These are phyloP conservation scores for Pythium chondricola DNA, from an alignment of 352 stramenopile species.

Conservation along the genomic window DNA sequence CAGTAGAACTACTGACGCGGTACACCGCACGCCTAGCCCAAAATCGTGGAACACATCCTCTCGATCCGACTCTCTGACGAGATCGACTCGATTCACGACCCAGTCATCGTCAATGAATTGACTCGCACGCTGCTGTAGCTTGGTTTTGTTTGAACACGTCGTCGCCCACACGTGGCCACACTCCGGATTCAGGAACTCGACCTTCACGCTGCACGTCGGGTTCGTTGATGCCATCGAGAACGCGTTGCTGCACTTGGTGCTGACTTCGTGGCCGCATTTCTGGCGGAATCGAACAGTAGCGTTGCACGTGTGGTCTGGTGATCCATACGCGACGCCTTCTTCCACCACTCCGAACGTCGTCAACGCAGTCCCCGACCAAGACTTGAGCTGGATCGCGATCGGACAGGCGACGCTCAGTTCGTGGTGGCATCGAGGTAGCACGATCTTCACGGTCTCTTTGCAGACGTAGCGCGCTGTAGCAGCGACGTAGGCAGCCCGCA, in stretches of 20 bases:
- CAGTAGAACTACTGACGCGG: conserved; percentile 22
- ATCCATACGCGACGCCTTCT: conserved; percentile 55
- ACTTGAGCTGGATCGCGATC: conserved; percentile 28
- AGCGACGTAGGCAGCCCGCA: conserved; percentile 26
- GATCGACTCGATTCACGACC: conserved; percentile 3
- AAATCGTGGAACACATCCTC: conserved; percentile 26
- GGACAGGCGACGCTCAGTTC: conserved; percentile 40
- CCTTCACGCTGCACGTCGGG: conserved; percentile 35
- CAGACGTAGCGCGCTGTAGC: conserved; percentile 25
- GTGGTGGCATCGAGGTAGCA: conserved; percentile 66
- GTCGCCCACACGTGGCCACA: conserved; percentile 58
- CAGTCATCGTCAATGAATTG: not conserved
- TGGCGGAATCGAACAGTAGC: conserved; percentile 52
- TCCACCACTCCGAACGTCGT: conserved; percentile 37
- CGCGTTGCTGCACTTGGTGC: conserved; percentile 50
- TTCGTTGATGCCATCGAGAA: conserved; percentile 54
- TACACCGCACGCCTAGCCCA: conserved; percentile 40
- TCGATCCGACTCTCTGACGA: conserved; percentile 14
- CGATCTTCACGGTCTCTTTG: conserved; percentile 49
- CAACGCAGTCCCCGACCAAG: conserved; percentile 38
- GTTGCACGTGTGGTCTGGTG: conserved; percentile 65
- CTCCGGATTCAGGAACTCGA: conserved; percentile 52
- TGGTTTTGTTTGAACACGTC: conserved; percentile 38
- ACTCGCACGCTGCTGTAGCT: conserved; percentile 5
- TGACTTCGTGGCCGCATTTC: conserved; percentile 51